Evolutionary conservation across 495 filamentous ascomycete species (phyloP).

Genomic region (Hyaloscypha bicolor): DNA sequence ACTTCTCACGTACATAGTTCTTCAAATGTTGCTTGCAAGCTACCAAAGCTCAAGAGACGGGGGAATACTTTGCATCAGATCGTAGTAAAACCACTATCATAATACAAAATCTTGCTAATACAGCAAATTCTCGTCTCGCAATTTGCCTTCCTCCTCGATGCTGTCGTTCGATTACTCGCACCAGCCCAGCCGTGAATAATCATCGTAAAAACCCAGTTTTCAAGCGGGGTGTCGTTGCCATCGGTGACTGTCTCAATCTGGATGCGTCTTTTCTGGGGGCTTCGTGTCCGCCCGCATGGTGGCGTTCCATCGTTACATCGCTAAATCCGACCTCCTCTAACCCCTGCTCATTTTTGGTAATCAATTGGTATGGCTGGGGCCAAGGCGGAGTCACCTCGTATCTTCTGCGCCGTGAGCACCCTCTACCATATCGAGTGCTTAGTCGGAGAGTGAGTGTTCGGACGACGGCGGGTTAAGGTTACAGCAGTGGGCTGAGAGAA

Average conservation of each 20-base stretch:
- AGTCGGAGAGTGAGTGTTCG: neutral
- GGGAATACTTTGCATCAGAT: slow-evolving; percentile 5
- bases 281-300: neutral
- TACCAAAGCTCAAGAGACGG: neutral
- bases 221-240: neutral
- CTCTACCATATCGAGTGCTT: neutral
- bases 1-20: slow-evolving; percentile 24
- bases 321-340: neutral
- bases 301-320: neutral
- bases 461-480: neutral
- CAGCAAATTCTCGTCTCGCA: neutral
- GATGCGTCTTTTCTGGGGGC: neutral
- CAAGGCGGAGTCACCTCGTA: neutral
- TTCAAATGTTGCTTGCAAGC: slow-evolving; percentile 3
- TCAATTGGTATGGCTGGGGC: neutral
- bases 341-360: neutral
- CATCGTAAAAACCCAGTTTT: neutral
- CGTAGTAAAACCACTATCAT: neutral
- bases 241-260: neutral
- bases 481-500: neutral
- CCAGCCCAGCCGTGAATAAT: neutral
- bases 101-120: slow-evolving; percentile 5
- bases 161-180: neutral
- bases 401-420: neutral
- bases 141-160: neutral